phyloP scores from a whole-genome alignment of 768 basidiomycete genomes.

The Ephemerocybe angulata region DNA sequence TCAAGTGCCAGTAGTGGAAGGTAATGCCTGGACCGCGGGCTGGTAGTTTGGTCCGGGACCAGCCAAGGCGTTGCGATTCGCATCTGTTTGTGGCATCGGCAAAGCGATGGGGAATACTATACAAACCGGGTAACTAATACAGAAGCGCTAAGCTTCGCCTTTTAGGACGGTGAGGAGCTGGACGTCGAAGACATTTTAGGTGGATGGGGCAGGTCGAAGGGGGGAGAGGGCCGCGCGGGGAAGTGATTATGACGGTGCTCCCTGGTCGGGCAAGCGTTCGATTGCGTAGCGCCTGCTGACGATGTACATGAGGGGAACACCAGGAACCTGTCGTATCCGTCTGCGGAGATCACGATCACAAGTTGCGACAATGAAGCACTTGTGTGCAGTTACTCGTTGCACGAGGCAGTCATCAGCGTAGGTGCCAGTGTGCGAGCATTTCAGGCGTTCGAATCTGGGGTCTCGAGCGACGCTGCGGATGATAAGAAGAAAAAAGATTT shows the following conservation, averaged over 20 bases:
- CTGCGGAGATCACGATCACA: constrained; percentile 94
- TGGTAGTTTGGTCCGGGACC: too few relatives aligned
- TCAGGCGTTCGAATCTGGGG: constrained; percentile 91
- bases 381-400: constrained; percentile 90
- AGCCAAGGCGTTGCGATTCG: too few relatives aligned
- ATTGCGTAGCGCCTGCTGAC: constrained; percentile 90
- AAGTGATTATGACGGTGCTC: constrained; percentile 56
- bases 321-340: constrained; percentile 87
- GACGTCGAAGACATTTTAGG: constrained; percentile 6
- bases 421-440: constrained; percentile 91
- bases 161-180: background rate
- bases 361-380: constrained; percentile 96
- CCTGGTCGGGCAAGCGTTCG: constrained; percentile 92
- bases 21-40: too few relatives aligned
- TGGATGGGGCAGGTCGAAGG: background rate
- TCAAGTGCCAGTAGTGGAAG: too few relatives aligned
- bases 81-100: background rate
- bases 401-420: constrained; percentile 99
- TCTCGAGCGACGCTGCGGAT: constrained; percentile 86
- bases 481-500: constrained; percentile 11
- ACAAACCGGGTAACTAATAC: background rate
- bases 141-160: background rate
- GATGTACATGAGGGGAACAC: constrained; percentile 97
- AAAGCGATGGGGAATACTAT: background rate
- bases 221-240: constrained; percentile 8